Conservation (phyloP, 2,329 filamentous ascomycete species). For the Chalaropsis ovoidea region DNA sequence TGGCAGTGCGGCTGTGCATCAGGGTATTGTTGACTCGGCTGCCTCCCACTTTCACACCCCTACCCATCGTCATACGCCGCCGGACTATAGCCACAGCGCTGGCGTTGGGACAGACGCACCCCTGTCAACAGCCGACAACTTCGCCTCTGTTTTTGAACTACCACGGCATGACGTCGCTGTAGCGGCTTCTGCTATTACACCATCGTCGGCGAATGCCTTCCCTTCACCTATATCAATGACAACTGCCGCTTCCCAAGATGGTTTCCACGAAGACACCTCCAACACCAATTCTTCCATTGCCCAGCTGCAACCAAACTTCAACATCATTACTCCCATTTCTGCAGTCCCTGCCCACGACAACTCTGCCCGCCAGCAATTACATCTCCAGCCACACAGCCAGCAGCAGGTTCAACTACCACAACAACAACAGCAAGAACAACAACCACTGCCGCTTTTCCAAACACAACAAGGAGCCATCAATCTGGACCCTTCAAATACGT, state of each 20-base stretch:
- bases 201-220: slow-evolving; percentile 15
- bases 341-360: not conserved
- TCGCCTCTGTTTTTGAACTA: slow-evolving; percentile 3
- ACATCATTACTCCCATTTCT: slow-evolving; percentile 7
- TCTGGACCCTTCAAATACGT: slow-evolving; percentile 15
- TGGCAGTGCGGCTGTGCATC: slow-evolving; percentile 14
- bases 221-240: slow-evolving; percentile 25
- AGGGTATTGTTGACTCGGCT: slow-evolving; percentile 11
- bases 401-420: not conserved
- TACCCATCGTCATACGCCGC: slow-evolving; percentile 1
- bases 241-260: slow-evolving; percentile 19
- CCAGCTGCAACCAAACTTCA: slow-evolving; percentile 19
- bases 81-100: not conserved
- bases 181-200: slow-evolving; percentile 16
- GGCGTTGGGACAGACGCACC: slow-evolving; percentile 7
- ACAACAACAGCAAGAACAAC: slow-evolving; percentile 5
- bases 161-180: slow-evolving; percentile 22
- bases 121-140: slow-evolving; percentile 10
- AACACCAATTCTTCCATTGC: slow-evolving; percentile 15
- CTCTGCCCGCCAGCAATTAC: slow-evolving; percentile 8
- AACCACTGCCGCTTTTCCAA: not conserved
- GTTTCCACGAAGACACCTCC: not conserved
- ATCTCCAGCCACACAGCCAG: not conserved
- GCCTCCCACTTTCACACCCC: slow-evolving; percentile 14
- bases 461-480: slow-evolving; percentile 5